phyloP scores from a whole-genome alignment of 805 yeast species.

The Teunomyces barrocoloradensis region DNA sequence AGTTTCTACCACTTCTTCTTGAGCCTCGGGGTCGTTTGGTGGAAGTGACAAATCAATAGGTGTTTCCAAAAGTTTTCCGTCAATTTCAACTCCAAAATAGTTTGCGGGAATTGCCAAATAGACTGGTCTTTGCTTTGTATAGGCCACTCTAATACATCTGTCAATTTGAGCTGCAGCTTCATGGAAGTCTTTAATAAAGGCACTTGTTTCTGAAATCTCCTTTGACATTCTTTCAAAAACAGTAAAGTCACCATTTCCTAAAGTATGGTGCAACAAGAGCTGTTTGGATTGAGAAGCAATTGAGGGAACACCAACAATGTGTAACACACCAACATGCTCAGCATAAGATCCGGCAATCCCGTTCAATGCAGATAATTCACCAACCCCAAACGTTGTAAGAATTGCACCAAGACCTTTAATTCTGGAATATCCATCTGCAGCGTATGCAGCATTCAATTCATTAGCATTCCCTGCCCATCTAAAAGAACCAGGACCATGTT shows the following conservation, averaged over 20 bases:
- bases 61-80: constrained; percentile 53
- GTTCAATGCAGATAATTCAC: constrained; percentile 80
- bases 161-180: constrained; percentile 73
- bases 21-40: constrained; percentile 40
- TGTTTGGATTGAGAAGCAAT: constrained; percentile 69
- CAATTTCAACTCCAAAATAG: constrained; percentile 64
- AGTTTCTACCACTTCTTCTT: constrained; percentile 34
- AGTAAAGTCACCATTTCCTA: constrained; percentile 80
- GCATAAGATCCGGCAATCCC: constrained; percentile 89
- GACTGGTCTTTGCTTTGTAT: constrained; percentile 72
- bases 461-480: constrained; percentile 92
- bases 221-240: constrained; percentile 78
- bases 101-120: constrained; percentile 83
- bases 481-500: constrained; percentile 25
- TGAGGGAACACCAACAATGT: constrained; percentile 85
- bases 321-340: constrained; percentile 83
- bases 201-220: constrained; percentile 65
- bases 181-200: constrained; percentile 59
- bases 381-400: constrained; percentile 88
- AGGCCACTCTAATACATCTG: constrained; percentile 69
- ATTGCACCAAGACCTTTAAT: constrained; percentile 72
- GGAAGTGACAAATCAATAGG: constrained; percentile 62
- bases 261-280: constrained; percentile 74
- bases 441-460: constrained; percentile 84
- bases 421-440: constrained; percentile 87